Conservation (phyloP, 2,329 filamentous ascomycete species). For the Aspergillus sp. region DNA sequence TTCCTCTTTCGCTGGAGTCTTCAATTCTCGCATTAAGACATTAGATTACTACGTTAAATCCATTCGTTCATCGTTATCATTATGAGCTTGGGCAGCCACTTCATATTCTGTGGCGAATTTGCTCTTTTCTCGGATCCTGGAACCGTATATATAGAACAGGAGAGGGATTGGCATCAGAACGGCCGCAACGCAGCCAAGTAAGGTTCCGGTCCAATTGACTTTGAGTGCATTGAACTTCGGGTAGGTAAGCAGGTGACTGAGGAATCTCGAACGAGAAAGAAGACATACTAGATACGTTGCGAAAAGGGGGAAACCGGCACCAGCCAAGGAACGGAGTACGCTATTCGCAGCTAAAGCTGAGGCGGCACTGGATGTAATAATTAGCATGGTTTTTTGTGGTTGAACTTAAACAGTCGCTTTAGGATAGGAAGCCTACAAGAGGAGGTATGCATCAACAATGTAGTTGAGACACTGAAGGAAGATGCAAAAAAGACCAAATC, state of each 20-base stretch:
- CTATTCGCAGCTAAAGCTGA: constrained; percentile 46
- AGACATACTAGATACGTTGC: constrained; percentile 26
- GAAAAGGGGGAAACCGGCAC: constrained; percentile 33
- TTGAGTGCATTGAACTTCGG: constrained; percentile 38
- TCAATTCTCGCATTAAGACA: background rate
- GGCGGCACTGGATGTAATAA: constrained; percentile 34
- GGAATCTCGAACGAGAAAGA: too few species aligned
- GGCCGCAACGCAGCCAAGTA: constrained; percentile 25
- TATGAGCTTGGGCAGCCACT: constrained; percentile 8
- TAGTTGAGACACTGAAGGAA: constrained; percentile 56
- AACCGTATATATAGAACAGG: constrained; percentile 30
- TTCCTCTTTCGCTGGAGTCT: too few species aligned
- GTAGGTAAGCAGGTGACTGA: too few species aligned
- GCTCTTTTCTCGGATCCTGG: constrained; percentile 28
- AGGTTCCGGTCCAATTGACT: constrained; percentile 26
- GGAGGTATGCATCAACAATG: constrained; percentile 55
- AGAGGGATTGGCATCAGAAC: constrained; percentile 29
- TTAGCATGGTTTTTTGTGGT: constrained; percentile 1
- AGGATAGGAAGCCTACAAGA: constrained; percentile 34
- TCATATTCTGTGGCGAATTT: constrained; percentile 28
- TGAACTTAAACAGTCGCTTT: background rate
- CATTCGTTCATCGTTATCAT: constrained; percentile 2
- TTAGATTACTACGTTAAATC: background rate
- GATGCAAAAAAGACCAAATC: constrained; percentile 53
- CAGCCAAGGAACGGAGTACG: constrained; percentile 38